Base-by-base conservation (phyloP, 1,284 basidiomycete genomes). In the Ganoderma lucidum region DNA sequence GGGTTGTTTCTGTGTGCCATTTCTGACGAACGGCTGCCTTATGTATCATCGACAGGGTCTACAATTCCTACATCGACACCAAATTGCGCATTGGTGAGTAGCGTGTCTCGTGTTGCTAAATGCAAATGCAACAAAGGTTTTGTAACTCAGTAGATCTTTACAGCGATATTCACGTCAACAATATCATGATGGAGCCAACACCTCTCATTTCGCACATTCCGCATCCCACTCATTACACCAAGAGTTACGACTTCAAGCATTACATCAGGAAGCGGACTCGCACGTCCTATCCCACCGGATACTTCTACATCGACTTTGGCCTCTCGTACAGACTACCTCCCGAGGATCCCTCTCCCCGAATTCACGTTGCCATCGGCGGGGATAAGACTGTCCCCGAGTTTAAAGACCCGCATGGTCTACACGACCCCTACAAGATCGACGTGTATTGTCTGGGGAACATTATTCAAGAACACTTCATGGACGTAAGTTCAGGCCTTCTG, bases 161-260 rank as follows among this genome's bases (percentile, higher is more conserved):
- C 30, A 86, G 85, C 0, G 84, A 86, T 66, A 78, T 78, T 45
- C 76, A 78, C 51, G 14, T 35, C 3, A 48, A 71, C 23, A 84
- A 84, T 62, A 73, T 83, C 53, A 80, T 84, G 48, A 51, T 51
- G 48, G 48, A 51, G 3, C 48, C 48, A 51, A 51, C 48, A 3
- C 48, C 48, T 12, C 6, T 51, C 2, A 23, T 51, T 51, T 51
- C 48, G n/a, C 4, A 51, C n/a, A 51, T 28, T 12, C 48, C 48
- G 4, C 48, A 51, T 23, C 48, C 48, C 23, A 51, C 48, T n/a
- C 48, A 28, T 28, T 51, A n/a, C 48, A 23, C 6, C 9, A 51
- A 51, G 48, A 51, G 48, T 12, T 51, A 51, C 9, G 48, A 51
- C n/a, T 51, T 51, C 48, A 51, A 51, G 48, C 48, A 28, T 51